Conservation (phyloP, 2,329 filamentous ascomycete species). For the Fusarium redolens region DNA sequence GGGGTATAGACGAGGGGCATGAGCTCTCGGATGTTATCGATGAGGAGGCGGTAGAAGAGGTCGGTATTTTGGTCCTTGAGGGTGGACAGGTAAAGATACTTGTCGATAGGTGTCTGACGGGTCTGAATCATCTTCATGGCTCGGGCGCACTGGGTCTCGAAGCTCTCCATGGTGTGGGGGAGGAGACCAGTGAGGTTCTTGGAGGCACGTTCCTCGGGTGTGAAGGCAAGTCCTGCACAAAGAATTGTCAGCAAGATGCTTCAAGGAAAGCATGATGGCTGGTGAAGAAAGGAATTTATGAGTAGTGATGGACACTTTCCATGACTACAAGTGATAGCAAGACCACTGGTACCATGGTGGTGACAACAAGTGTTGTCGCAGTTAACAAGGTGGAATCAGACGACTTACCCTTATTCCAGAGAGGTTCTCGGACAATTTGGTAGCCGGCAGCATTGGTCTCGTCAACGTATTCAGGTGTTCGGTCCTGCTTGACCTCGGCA, state of each 20-base stretch:
- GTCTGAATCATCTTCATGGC: conserved; percentile 80
- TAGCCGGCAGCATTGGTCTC: conserved; percentile 66
- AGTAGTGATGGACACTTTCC: not conserved
- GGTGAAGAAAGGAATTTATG: not conserved
- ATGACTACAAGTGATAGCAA: not conserved
- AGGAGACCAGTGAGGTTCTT: conserved; percentile 75
- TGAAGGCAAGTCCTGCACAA: conserved; percentile 69
- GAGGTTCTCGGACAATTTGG: conserved; percentile 70
- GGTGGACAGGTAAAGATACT: conserved; percentile 83
- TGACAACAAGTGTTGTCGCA: conserved; percentile 26
- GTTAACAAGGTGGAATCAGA: conserved; percentile 16
- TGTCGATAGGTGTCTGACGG: conserved; percentile 78
- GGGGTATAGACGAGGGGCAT: conserved; percentile 90
- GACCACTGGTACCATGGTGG: conserved; percentile 19
- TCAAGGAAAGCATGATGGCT: not conserved
- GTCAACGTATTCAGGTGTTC: conserved; percentile 64
- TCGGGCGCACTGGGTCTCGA: conserved; percentile 70
- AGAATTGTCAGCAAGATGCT: conserved; percentile 21
- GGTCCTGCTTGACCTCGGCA: conserved; percentile 65
- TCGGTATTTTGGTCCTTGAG: conserved; percentile 81
- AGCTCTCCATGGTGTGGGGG: conserved; percentile 71
- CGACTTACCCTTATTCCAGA: conserved; percentile 72
- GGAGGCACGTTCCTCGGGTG: conserved; percentile 69
- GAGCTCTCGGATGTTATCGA: conserved; percentile 80
- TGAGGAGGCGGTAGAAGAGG: conserved; percentile 85